Conservation (phyloP, 2,329 filamentous ascomycete species). For the Calonectria honghensis region DNA sequence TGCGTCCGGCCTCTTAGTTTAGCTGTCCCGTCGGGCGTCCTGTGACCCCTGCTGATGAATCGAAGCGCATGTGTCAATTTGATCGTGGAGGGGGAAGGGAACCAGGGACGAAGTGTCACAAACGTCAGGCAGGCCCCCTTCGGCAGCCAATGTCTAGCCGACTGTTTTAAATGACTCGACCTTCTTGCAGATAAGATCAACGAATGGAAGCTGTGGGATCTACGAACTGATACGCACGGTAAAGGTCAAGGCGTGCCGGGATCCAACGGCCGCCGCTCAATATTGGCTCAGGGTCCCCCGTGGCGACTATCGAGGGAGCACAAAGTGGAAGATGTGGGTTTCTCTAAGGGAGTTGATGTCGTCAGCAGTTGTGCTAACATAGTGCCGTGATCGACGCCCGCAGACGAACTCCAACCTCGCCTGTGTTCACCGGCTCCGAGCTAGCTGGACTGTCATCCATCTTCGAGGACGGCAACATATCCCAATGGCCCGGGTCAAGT, state of each 20-base stretch:
- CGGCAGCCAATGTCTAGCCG: neutral
- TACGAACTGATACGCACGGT: neutral
- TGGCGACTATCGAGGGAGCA: neutral
- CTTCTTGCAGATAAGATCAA: neutral
- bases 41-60: slow-evolving; percentile 12
- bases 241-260: neutral
- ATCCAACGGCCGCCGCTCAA: neutral
- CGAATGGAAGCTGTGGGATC: neutral
- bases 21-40: slow-evolving; percentile 8
- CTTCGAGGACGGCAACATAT: neutral
- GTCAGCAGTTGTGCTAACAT: neutral
- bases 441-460: neutral
- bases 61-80: slow-evolving; percentile 11
- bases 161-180: slow-evolving; percentile 2
- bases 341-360: neutral
- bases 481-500: neutral
- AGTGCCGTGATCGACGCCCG: neutral
- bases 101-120: neutral
- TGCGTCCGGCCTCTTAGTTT: neutral
- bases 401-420: slow-evolving; percentile 2
- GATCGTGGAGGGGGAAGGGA: neutral
- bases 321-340: neutral
- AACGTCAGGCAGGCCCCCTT: neutral
- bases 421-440: neutral
- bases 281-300: neutral